These are phyloP conservation scores for Fusarium nurragi DNA, from an alignment of 2,329 filamentous ascomycete genomes.

Conservation along the genomic window DNA sequence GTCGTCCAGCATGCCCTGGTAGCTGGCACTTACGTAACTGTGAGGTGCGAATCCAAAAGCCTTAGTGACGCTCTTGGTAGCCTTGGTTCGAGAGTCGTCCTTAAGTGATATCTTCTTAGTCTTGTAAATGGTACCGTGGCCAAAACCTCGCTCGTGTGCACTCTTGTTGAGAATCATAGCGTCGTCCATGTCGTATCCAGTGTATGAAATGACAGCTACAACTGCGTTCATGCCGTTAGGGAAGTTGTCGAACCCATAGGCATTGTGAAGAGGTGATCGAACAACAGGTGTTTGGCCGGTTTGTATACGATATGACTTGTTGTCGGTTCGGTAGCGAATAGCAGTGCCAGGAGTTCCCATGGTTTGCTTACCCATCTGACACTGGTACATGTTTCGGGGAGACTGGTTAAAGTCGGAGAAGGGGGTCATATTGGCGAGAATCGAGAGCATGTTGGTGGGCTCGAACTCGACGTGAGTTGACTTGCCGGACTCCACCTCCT, in stretches of 20 bases:
- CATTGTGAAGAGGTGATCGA: constrained; percentile 89
- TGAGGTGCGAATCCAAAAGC: constrained; percentile 91
- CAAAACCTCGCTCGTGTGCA: constrained; percentile 93
- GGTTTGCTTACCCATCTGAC: constrained; percentile 99
- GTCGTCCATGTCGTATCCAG: constrained; percentile 99
- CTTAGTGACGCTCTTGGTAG: constrained; percentile 76
- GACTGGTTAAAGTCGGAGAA: constrained; percentile 99
- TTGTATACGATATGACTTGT: constrained; percentile 94
- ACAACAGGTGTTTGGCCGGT: constrained; percentile 96
- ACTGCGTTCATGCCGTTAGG: constrained; percentile 96
- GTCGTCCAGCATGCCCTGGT: constrained; percentile 79
- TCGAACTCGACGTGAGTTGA: constrained; percentile 94
- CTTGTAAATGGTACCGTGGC: constrained; percentile 96
- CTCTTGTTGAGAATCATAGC: constrained; percentile 99
- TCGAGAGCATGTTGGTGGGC: constrained; percentile 96
- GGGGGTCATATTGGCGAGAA: constrained; percentile 97
- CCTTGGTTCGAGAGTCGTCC: constrained; percentile 76
- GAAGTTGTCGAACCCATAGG: constrained; percentile 97
- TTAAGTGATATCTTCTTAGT: constrained; percentile 90
- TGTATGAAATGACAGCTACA: constrained; percentile 98
- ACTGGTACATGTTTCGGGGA: constrained; percentile 98
- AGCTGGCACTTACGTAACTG: constrained; percentile 74
- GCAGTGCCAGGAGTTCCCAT: constrained; percentile 97
- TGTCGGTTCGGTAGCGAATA: constrained; percentile 87
- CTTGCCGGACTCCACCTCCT: constrained; percentile 86